Base-by-base conservation (phyloP, 2,329 filamentous ascomycete species). In the Aureobasidium melanogenum region DNA sequence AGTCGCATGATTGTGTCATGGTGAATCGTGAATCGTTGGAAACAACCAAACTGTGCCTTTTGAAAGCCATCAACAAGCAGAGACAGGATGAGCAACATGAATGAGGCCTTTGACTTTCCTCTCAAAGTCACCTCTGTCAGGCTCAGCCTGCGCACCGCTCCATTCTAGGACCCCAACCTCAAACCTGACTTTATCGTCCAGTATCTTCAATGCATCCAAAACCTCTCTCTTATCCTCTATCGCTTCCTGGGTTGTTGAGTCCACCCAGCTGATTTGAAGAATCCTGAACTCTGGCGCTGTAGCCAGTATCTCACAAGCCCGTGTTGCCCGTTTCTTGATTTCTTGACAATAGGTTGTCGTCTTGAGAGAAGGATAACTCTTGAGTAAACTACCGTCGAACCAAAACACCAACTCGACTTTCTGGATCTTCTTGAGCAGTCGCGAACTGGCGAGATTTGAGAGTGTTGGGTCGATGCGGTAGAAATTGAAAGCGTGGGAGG, bases 401-500 rank as follows among this genome's bases (percentile, higher is more conserved):
- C 71, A 71, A 64, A 73, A 70, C 19, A 72, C 67, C 19, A 73
- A 51, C 52, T 73, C 70, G 8, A 72, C 65, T 15, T 68, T 70
- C 30, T 66, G 61, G 2, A 73, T 66, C n/a, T 61, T 56, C 14
- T 44, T 22, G 5, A 72, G 65, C 3, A 58, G 58, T 12, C 64
- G 57, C 19, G 62, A 65, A 4, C 59, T 56, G 19, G 68, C 69
- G 12, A 72, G 64, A 9, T 66, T 63, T n/a, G 63, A 59, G 4
- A 72, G 65, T 14, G 70, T 64, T 3, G 70, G 69, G 62, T 73
- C 71, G 26, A 69, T 64, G 47, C 71, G 69, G 60, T 71, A 72
- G 66, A 72, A 73, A 58, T 72, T 72, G 66, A 73, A 73, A 47
- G 71, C 70, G 51, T 73, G 71, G 54, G 64, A 67, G 63, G 72